Conservation (phyloP, 257 asterid species). For the Solanum acaule region DNA sequence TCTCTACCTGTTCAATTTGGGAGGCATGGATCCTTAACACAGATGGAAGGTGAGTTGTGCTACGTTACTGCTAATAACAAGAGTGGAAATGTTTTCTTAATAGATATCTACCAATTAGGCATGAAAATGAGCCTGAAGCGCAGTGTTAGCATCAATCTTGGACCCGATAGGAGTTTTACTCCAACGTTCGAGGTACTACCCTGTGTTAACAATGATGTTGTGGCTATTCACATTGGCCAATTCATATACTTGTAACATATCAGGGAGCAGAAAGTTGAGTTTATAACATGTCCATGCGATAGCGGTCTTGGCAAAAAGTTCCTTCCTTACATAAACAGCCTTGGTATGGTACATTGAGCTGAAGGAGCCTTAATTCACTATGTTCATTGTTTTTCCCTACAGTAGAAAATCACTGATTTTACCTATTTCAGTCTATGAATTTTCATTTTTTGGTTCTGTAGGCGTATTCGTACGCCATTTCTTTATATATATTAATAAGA, state of each 20-base stretch:
- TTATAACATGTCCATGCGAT: neutral
- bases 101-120: too few relatives aligned
- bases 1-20: too few relatives aligned
- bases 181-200: conserved; percentile 18
- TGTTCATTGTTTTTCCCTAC: neutral
- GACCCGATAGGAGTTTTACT: too few relatives aligned
- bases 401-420: neutral
- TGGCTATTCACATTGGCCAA: conserved; percentile 14
- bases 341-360: too few relatives aligned
- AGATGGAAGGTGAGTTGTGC: too few relatives aligned
- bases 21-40: too few relatives aligned
- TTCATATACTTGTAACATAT: conserved; percentile 5
- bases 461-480: neutral
- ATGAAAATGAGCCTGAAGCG: conserved; percentile 17
- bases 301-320: too few relatives aligned
- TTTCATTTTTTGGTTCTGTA: neutral
- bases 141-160: conserved; percentile 1
- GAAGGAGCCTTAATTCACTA: neutral
- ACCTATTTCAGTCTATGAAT: neutral
- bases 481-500: too few relatives aligned
- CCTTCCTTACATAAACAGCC: too few relatives aligned
- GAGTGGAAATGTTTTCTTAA: too few relatives aligned
- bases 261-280: conserved; percentile 2
- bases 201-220: conserved; percentile 10
- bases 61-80: too few relatives aligned